These are phyloP conservation scores for Nicotiana otophora DNA, from an alignment of 257 asterid genomes.

Conservation along the genomic window DNA sequence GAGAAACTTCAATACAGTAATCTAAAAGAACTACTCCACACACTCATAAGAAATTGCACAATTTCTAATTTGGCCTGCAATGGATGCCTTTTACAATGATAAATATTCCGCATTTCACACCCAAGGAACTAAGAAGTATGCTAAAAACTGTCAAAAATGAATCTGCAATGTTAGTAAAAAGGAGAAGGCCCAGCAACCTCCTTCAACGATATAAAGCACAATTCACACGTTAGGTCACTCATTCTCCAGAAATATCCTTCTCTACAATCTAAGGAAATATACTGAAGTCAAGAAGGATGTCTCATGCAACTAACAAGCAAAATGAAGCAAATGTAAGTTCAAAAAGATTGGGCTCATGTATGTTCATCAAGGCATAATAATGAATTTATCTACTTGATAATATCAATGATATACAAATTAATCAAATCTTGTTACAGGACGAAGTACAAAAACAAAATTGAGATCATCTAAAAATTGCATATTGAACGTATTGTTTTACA, in stretches of 20 bases:
- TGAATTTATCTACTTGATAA: neutral
- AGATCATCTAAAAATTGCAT: slow-evolving; percentile 17
- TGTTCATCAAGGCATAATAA: neutral
- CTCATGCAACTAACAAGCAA: neutral
- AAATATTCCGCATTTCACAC: neutral
- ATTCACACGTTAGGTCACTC: neutral
- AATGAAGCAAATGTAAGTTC: neutral
- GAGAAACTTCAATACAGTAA: neutral
- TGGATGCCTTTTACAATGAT: neutral
- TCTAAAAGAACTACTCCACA: neutral
- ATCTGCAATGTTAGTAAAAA: neutral
- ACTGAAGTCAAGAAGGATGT: neutral
- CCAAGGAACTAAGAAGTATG: neutral
- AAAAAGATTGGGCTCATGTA: neutral
- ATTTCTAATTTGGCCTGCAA: neutral
- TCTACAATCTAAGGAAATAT: neutral
- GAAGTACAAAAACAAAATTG: neutral
- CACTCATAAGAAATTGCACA: neutral
- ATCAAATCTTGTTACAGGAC: neutral
- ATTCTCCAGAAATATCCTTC: neutral
- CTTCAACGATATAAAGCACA: neutral
- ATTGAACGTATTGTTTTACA: slow-evolving; percentile 29
- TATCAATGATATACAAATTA: neutral
- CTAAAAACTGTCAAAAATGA: neutral
- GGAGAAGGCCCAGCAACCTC: neutral